A percentile compares a stretch with the other conserved stretches of the same genome.
phyloP scores from a whole-genome alignment of 2,329 filamentous ascomycete species.

The Dactylellina leptospora region DNA sequence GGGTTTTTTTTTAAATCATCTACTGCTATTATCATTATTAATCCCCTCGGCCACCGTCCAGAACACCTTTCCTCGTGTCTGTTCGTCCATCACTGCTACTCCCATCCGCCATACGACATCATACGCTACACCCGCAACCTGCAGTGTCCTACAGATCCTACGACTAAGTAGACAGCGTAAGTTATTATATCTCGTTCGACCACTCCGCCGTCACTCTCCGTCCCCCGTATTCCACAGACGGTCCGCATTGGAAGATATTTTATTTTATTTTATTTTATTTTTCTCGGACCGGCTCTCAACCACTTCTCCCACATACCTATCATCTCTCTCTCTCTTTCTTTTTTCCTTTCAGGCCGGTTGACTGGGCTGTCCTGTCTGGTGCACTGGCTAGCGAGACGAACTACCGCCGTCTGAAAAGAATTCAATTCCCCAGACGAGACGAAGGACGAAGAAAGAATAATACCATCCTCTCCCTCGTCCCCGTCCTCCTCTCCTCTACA shows the following conservation, averaged over 20 bases:
- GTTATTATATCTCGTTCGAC: no score
- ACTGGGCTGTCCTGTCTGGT: not conserved
- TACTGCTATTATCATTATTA: no score
- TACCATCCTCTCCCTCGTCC: not conserved
- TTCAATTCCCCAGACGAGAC: not conserved
- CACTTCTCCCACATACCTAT: not conserved
- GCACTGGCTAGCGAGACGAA: not conserved
- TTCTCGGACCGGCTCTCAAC: not conserved
- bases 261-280: no score
- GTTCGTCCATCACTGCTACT: conserved; percentile 32
- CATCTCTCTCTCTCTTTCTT: not conserved
- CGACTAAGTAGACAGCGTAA: not conserved
- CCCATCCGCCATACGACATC: not conserved
- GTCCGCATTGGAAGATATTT: no score
- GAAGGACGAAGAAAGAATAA: conserved; percentile 1
- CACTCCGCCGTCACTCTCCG: not conserved
- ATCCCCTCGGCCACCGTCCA: no score
- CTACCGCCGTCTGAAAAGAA: conserved; percentile 24
- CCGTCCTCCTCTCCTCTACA: not conserved
- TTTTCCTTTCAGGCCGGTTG: not conserved
- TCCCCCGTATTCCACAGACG: not conserved
- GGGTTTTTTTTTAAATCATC: no score
- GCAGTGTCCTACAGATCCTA: conserved; percentile 8
- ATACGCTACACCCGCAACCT: not conserved
- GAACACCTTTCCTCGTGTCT: conserved; percentile 27